Percentiles rank a stretch among this genome's conserved stretches.
Evolutionary conservation across 345 rosid species (phyloP).

Genomic region (Eucalyptus shirleyi): DNA sequence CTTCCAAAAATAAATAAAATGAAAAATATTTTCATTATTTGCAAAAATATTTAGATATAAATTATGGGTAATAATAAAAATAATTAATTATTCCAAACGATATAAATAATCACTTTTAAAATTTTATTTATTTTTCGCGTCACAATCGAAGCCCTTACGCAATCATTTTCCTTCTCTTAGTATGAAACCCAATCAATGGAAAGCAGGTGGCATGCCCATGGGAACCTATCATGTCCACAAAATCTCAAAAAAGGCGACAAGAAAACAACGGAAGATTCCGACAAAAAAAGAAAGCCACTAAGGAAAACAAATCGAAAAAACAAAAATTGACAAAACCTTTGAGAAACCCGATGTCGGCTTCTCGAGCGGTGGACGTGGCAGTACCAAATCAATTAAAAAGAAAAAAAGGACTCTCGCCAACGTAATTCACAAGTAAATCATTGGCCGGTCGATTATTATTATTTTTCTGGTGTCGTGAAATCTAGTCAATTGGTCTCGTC

Average conservation of each 20-base stretch:
- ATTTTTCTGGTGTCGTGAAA: not conserved
- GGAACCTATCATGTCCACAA: not conserved
- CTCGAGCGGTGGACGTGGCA: not conserved
- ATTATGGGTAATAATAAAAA: fast-evolving
- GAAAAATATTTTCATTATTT: fast-evolving
- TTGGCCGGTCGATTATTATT: not conserved
- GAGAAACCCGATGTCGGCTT: not conserved
- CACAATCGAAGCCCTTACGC: not conserved
- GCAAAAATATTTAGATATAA: fast-evolving
- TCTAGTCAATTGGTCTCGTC: not conserved
- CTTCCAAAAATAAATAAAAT: not conserved
- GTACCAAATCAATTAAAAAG: not conserved
- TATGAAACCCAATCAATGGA: not conserved
- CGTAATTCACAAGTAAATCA: not conserved
- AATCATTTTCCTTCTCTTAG: not conserved
- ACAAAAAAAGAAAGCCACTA: not conserved
- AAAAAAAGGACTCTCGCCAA: not conserved
- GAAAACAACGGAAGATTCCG: not conserved
- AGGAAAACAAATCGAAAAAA: not conserved
- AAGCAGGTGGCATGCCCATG: not conserved
- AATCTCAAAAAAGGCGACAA: not conserved
- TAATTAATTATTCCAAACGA: not conserved
- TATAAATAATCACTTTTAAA: no score
- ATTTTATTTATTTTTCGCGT: no score
- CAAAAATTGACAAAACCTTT: not conserved